Evolutionary conservation across 1,139 yeast species (phyloP).

Genomic region (Geotrichum fermentans): DNA sequence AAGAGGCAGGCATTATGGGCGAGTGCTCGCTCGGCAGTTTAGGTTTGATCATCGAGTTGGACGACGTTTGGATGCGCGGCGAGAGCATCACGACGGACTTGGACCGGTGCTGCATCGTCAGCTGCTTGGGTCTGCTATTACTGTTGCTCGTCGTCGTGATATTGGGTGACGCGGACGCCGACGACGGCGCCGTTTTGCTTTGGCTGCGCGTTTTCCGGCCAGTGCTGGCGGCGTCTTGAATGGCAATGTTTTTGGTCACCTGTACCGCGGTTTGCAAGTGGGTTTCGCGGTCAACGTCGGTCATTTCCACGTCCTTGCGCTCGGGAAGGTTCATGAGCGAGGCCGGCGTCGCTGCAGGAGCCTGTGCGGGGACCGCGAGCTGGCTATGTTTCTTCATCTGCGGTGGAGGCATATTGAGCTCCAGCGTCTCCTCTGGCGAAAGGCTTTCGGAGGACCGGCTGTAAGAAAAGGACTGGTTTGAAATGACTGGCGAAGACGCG

Average conservation of each 20-base stretch:
- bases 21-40: conserved; percentile 13
- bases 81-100: conserved; percentile 6
- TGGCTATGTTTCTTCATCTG: not conserved
- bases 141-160: not conserved
- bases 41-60: conserved; percentile 20
- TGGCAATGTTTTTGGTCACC: conserved; percentile 27
- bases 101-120: not conserved
- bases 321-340: conserved; percentile 41
- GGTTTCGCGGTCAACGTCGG: conserved; percentile 24
- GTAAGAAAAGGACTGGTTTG: conserved; percentile 15
- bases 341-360: conserved; percentile 41
- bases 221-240: conserved; percentile 4
- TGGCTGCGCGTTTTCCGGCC: conserved; percentile 6
- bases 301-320: conserved; percentile 21
- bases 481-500: conserved; percentile 24
- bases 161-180: not conserved
- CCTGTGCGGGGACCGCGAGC: conserved; percentile 3
- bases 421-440: conserved; percentile 23
- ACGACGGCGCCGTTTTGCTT: conserved; percentile 1
- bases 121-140: conserved; percentile 1
- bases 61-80: conserved; percentile 4
- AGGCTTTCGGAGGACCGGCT: conserved; percentile 24
- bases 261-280: conserved; percentile 28
- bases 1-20: not conserved
- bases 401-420: conserved; percentile 29